Evolutionary conservation across 768 basidiomycete genomes (phyloP), one percentile per base, ranked within the genome.

Genomic region (Suillus weaverae): DNA sequence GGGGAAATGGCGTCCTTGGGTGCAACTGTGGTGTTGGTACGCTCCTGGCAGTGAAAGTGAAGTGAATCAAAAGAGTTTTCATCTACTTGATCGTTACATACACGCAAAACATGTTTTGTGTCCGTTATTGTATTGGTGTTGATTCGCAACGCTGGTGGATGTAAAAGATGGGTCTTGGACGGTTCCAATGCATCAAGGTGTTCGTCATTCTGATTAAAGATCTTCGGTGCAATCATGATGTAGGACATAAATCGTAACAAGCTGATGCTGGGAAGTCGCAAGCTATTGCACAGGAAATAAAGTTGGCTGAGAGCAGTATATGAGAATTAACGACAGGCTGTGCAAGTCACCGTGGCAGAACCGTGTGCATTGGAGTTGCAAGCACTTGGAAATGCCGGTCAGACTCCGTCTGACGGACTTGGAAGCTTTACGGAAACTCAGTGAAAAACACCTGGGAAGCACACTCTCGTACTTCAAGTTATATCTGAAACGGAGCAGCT

Each of bases 191-290:
- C 67, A 67, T 68, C 66, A 61, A 66, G 53, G 53, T 41, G 67
- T 60, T 73, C 64, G 70, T 72, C 75, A 56, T 72, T 61, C 46
- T 64, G 75, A 67, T 68, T 68, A 62, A 73, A 66, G 44, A 65
- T 68, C 68, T 63, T 69, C 59, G 66, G 74, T 69, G 70, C 75
- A 51, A 67, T 70, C 74, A 77, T 75, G 62, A 69, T 61, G 22
- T 66, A 59, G 26, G 22, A 18, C 18, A 38, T 18, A 26, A 57
- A 39, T 67, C 48, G 39, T 41, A 72, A 62, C 57, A 69, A 41
- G 39, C n/a, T n/a, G 54, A 64, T 55, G 26, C 44, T 50, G 41
- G 60, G 60, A 54, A 20, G 62, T 43, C 41, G 59, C 63, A 66
- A 66, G 62, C 32, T 13, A n/a, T 13, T 33, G 53, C 53, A 38